Evolutionary conservation across 1,139 yeast species (phyloP).

Genomic region (Taphrina sp.): DNA sequence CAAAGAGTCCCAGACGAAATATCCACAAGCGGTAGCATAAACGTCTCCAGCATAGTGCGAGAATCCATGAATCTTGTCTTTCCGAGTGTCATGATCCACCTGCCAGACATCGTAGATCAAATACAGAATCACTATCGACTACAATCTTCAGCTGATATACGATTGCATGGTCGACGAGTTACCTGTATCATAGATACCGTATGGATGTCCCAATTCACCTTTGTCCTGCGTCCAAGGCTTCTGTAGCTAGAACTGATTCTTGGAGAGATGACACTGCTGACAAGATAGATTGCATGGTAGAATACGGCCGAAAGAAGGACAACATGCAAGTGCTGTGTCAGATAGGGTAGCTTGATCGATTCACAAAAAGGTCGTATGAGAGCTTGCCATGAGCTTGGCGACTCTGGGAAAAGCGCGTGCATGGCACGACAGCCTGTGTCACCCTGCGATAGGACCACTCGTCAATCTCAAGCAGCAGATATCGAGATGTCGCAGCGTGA

Average conservation of each 20-base stretch:
- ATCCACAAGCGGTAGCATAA: slow-evolving; percentile 70
- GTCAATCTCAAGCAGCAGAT: too few species aligned
- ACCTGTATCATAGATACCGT: slow-evolving; percentile 79
- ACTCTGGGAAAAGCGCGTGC: slow-evolving; percentile 32
- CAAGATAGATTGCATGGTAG: slow-evolving; percentile 50
- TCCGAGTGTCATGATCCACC: slow-evolving; percentile 55
- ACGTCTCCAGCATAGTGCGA: slow-evolving; percentile 75
- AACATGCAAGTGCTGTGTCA: slow-evolving; percentile 55
- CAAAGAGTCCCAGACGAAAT: slow-evolving; percentile 85
- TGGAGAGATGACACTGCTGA: slow-evolving; percentile 52
- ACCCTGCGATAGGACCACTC: too few species aligned
- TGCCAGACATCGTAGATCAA: slow-evolving; percentile 58
- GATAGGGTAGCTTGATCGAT: slow-evolving; percentile 37
- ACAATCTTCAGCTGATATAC: not conserved
- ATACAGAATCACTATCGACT: slow-evolving; percentile 41
- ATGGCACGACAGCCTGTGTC: too few species aligned
- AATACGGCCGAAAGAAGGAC: slow-evolving; percentile 49
- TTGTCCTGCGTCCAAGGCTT: slow-evolving; percentile 50
- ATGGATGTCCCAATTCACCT: slow-evolving; percentile 80
- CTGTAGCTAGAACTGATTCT: slow-evolving; percentile 51
- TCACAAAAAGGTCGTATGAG: slow-evolving; percentile 28
- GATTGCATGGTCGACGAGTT: not conserved
- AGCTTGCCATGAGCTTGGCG: slow-evolving; percentile 35
- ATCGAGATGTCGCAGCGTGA: too few species aligned
- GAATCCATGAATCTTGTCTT: slow-evolving; percentile 57